Base-by-base conservation (phyloP, 441 rosid genomes). In the Bruguiera hainesii region DNA sequence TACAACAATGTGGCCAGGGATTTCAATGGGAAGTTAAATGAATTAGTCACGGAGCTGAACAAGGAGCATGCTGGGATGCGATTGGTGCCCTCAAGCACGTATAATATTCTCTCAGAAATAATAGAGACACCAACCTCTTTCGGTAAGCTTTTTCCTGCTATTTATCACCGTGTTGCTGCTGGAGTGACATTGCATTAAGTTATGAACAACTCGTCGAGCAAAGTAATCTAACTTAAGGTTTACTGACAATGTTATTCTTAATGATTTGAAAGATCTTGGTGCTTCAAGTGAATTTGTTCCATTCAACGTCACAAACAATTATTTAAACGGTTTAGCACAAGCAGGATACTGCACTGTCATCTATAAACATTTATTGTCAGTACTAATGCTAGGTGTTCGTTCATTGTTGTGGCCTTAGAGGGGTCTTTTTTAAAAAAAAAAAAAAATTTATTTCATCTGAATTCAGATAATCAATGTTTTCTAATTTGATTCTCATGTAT, bases 1-100 rank as follows among this genome's bases (percentile, higher is more conserved):
- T 81, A 68, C 74, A 88, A 90, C 52, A 65, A 67, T 25, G 82
- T 80, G 23, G 84, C 90, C 19, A 39, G 70, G 33, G 86, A 86
- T 29, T 90, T 85, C 59, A 86, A 88, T 60, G 81, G 71, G 61
- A 86, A 78, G 76, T 71, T 82, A 65, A 64, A 49, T 9, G 67
- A 42, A 35, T 39, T 72, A 65, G 73, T 79, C 35, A 42, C 49
- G 29, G 78, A 79, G 77, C 64, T 85, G 58, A 85, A 79, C 63
- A 67, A 56, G 53, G 75, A 88, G 37, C 88, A 85, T 59, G 33
- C 60, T 2, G 93, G 88, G 39, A 64, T 84, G 53, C 76, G 70
- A 67, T 57, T 87, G 64, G 81, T 83, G 62, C 73, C 81, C 29
- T 75, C 85, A 52, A 80, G 83, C 71, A 82, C 76, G 9, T 85